Percentiles rank a stretch among this genome's conserved stretches.
phyloP scores from a whole-genome alignment of 768 basidiomycete species.

The Amanita brunnescens region DNA sequence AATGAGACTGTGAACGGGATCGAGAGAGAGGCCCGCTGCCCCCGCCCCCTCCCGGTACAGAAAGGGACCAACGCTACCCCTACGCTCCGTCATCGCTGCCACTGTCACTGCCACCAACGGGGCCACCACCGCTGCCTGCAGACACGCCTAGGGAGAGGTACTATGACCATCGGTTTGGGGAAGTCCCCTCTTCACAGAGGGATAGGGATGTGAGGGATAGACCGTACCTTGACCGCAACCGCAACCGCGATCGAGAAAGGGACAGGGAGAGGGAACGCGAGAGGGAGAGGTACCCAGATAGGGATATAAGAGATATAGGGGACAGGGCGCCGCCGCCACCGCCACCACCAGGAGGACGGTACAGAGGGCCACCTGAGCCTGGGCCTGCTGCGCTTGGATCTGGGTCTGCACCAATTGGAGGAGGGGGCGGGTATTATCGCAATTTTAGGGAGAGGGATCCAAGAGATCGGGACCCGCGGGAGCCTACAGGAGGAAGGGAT shows the following conservation, averaged over 20 bases:
- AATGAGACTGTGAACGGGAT: not conserved
- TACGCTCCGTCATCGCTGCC: too few species aligned
- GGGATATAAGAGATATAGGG: not conserved
- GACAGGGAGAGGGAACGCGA: not conserved
- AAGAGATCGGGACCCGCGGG: not conserved
- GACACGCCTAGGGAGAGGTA: too few species aligned
- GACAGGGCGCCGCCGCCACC: not conserved
- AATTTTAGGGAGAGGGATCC: not conserved
- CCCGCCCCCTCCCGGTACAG: too few species aligned
- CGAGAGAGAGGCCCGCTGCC: not conserved
- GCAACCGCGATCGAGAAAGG: not conserved
- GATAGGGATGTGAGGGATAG: not conserved
- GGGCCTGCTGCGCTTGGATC: not conserved
- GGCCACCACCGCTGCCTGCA: too few species aligned
- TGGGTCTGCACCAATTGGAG: not conserved
- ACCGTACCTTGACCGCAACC: not conserved
- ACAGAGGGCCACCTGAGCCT: not conserved
- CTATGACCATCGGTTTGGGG: too few species aligned
- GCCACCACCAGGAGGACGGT: not conserved
- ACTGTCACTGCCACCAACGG: too few species aligned
- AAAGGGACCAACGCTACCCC: too few species aligned
- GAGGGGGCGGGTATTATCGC: not conserved
- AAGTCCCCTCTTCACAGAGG: too few species aligned
- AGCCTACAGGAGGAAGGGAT: not conserved
- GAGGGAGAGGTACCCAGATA: not conserved